Conservation (phyloP, 805 yeast species). For the Barnettozyma populi region DNA sequence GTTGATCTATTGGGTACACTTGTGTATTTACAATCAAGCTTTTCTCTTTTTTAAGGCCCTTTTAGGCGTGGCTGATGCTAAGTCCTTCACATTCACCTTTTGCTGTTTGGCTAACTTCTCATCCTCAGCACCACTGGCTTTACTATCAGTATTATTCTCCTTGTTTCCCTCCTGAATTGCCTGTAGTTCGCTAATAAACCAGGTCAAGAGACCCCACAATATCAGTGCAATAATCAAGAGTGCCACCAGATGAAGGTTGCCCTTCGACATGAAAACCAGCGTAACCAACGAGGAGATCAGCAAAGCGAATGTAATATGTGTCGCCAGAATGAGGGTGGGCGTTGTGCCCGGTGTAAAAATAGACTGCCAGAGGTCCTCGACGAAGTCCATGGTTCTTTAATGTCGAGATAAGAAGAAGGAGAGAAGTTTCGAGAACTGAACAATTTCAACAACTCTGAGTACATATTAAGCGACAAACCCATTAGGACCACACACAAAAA, state of each 20-base stretch:
- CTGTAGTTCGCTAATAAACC: constrained; percentile 78
- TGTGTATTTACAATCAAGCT: neutral
- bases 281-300: constrained; percentile 50
- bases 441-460: neutral
- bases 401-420: neutral
- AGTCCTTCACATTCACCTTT: neutral
- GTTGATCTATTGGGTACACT: too few species aligned
- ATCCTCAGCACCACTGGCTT: neutral
- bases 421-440: neutral
- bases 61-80: constrained; percentile 1
- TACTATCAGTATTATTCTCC: neutral
- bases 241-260: constrained; percentile 56
- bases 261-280: constrained; percentile 55
- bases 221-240: constrained; percentile 50
- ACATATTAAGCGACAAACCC: too few species aligned
- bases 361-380: constrained; percentile 80
- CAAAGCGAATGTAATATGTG: constrained; percentile 74
- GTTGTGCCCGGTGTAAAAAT: constrained; percentile 90
- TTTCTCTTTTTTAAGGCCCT: constrained; percentile 1
- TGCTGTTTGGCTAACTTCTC: neutral
- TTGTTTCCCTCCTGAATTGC: constrained; percentile 17
- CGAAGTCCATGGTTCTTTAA: constrained; percentile 29
- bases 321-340: constrained; percentile 83
- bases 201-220: constrained; percentile 75
- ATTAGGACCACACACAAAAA: neutral